Conservation (phyloP, 306 rosid genomes). For the Cicer judaicum region DNA sequence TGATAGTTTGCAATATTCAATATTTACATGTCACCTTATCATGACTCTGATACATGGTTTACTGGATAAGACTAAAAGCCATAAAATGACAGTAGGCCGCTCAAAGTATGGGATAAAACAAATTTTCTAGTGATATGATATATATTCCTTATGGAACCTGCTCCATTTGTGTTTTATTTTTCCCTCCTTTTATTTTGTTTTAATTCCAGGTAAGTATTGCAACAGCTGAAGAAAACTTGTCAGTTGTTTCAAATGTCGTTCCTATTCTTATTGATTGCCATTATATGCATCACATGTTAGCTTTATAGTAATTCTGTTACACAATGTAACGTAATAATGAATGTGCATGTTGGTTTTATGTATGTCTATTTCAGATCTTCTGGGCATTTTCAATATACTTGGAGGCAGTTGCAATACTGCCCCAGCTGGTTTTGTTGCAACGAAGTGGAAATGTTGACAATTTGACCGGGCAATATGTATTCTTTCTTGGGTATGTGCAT, state of each 20-base stretch:
- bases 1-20: constrained; percentile 1
- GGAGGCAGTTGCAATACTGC: constrained; percentile 90
- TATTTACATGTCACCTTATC: not conserved
- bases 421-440: constrained; percentile 89
- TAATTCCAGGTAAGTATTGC: constrained; percentile 1
- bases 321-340: constrained; percentile 14
- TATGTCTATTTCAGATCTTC: constrained; percentile 59
- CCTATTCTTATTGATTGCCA: not conserved
- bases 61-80: constrained; percentile 25
- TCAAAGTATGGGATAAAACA: not conserved
- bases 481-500: constrained; percentile 82
- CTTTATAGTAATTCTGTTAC: constrained; percentile 29
- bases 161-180: not conserved
- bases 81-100: constrained; percentile 12
- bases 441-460: constrained; percentile 96
- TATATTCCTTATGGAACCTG: constrained; percentile 7
- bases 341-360: constrained; percentile 24
- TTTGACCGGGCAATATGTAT: constrained; percentile 87
- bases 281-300: constrained; percentile 32
- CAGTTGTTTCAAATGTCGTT: not conserved
- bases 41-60: constrained; percentile 3
- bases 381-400: constrained; percentile 98
- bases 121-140: not conserved
- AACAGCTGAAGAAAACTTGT: constrained; percentile 2
- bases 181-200: not conserved